A percentile compares a stretch with the other conserved stretches of the same genome.
Conservation (phyloP, 2,329 filamentous ascomycete species). For the Lachnum nothofagi region DNA sequence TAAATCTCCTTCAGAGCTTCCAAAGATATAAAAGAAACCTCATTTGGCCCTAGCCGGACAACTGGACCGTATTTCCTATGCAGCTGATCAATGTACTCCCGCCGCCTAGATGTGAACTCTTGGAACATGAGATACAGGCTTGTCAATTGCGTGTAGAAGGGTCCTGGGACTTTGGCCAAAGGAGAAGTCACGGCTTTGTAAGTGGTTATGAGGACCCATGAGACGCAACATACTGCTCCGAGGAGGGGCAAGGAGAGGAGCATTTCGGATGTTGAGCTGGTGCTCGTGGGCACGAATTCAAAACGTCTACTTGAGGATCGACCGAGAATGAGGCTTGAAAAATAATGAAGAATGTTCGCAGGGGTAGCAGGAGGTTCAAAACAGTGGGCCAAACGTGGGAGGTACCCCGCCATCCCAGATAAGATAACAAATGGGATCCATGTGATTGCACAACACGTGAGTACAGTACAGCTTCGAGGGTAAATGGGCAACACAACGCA, state of each 20-base stretch:
- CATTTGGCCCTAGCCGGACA: conserved; percentile 53
- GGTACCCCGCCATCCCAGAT: not conserved
- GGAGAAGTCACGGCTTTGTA: conserved; percentile 3
- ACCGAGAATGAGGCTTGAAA: too few relatives aligned
- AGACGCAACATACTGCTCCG: not conserved
- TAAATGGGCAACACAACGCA: too few relatives aligned
- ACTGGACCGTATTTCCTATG: conserved; percentile 53
- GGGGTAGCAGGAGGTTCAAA: not conserved
- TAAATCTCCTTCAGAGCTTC: conserved; percentile 60
- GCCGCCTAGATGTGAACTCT: conserved; percentile 50
- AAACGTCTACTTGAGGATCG: not conserved
- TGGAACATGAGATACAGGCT: conserved; percentile 31
- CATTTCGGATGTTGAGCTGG: not conserved
- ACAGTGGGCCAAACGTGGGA: not conserved
- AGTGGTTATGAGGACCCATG: not conserved
- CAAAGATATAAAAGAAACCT: conserved; percentile 54
- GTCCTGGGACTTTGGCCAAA: conserved; percentile 25
- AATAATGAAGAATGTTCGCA: too few relatives aligned
- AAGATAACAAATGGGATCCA: not conserved
- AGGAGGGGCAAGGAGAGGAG: not conserved
- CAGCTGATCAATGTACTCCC: conserved; percentile 50
- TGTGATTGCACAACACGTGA: not conserved
- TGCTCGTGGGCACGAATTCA: too few relatives aligned
- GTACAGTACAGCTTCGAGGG: too few relatives aligned
- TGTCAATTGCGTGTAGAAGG: conserved; percentile 20